Conservation (phyloP, 345 rosid species). For the Moringa oleifera region DNA sequence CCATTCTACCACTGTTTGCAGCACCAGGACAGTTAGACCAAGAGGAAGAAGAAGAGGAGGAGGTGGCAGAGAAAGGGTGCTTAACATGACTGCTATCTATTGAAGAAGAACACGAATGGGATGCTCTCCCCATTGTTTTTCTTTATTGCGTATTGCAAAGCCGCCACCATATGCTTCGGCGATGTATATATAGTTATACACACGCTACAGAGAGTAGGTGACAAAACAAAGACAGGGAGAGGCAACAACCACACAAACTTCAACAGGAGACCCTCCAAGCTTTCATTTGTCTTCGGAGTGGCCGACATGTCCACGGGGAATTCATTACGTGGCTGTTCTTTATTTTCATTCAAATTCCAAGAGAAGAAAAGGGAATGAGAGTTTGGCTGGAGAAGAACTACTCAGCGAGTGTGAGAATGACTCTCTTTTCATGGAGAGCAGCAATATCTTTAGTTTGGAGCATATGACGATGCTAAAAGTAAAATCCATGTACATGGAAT, state of each 20-base stretch:
- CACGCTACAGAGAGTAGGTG: background rate
- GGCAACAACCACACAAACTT: constrained; percentile 1
- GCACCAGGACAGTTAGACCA: too few relatives aligned
- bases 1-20: too few relatives aligned
- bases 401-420: too few relatives aligned
- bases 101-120: constrained; percentile 22
- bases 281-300: constrained; percentile 26
- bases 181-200: constrained; percentile 3
- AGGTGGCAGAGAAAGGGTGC: constrained; percentile 9
- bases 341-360: too few relatives aligned
- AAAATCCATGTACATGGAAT: too few relatives aligned
- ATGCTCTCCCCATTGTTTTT: background rate
- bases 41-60: constrained; percentile 1
- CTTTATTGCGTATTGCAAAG: too few relatives aligned
- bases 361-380: too few relatives aligned
- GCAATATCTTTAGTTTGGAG: too few relatives aligned
- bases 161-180: too few relatives aligned
- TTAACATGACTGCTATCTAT: constrained; percentile 18
- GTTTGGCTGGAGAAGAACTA: too few relatives aligned
- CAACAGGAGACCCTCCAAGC: constrained; percentile 1
- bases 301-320: constrained; percentile 35
- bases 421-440: too few relatives aligned
- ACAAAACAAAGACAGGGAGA: background rate
- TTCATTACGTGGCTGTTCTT: background rate
- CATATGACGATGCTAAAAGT: too few relatives aligned